A percentile compares a stretch with the other conserved stretches of the same genome.
phyloP scores from a whole-genome alignment of 2,329 filamentous ascomycete genomes.

The Colletotrichum limetticola region DNA sequence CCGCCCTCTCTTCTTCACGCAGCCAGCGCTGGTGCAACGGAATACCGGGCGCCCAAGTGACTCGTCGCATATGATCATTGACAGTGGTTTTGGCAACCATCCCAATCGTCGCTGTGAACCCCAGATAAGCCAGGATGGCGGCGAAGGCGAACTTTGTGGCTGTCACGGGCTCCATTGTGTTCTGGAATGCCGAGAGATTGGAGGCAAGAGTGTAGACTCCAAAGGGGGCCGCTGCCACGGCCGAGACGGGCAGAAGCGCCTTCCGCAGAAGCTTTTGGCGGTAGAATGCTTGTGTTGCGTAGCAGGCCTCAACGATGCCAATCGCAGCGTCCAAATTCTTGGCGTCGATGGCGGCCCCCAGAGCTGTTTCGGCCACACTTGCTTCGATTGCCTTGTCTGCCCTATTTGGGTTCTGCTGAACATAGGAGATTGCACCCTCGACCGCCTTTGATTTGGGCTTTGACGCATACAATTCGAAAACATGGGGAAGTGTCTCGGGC shows the following conservation, averaged over 20 bases:
- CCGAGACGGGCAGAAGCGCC: constrained; percentile 68
- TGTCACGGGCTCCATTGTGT: constrained; percentile 78
- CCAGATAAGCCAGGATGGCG: constrained; percentile 85
- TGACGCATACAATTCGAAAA: constrained; percentile 83
- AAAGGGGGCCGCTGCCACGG: constrained; percentile 68
- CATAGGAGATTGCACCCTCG: constrained; percentile 69
- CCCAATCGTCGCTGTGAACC: constrained; percentile 83
- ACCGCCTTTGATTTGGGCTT: constrained; percentile 78
- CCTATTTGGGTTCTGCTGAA: constrained; percentile 72
- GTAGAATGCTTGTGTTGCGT: constrained; percentile 73
- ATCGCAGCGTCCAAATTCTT: constrained; percentile 84
- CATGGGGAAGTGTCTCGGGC: constrained; percentile 80
- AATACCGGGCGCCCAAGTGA: constrained; percentile 88
- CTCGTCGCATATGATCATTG: constrained; percentile 95
- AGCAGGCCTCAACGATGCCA: constrained; percentile 77
- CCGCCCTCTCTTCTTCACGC: constrained; percentile 88
- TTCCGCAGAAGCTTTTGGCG: constrained; percentile 75
- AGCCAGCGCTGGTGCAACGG: constrained; percentile 86
- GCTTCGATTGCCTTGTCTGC: constrained; percentile 77
- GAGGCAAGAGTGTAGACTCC: constrained; percentile 78
- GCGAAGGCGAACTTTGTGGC: constrained; percentile 84
- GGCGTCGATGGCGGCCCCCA: constrained; percentile 82
- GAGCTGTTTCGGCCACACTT: constrained; percentile 76
- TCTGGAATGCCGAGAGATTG: constrained; percentile 73
- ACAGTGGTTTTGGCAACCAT: constrained; percentile 85